Conservation (phyloP, 805 yeast species). For the Wickerhamiella alocasiicola region DNA sequence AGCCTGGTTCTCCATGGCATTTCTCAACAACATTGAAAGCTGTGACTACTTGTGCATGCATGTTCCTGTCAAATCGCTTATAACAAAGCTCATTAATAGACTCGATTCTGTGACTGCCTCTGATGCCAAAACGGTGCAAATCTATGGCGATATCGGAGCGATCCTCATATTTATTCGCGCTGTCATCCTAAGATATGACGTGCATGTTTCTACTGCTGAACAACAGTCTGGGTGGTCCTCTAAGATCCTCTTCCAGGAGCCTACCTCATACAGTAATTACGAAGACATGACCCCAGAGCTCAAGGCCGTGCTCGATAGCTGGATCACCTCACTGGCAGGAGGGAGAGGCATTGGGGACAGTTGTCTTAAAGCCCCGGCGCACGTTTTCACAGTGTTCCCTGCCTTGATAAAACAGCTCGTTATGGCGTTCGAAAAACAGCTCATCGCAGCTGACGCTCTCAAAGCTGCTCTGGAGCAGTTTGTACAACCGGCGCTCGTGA, state of each 20-base stretch:
- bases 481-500: constrained; percentile 61
- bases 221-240: constrained; percentile 13
- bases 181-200: constrained; percentile 31
- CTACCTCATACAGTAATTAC: constrained; percentile 16
- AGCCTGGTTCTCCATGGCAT: constrained; percentile 34
- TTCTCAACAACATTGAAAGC: constrained; percentile 34
- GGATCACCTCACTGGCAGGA: constrained; percentile 75
- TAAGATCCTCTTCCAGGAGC: constrained; percentile 12
- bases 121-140: background rate
- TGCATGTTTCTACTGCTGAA: constrained; percentile 5
- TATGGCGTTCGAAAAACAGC: constrained; percentile 40
- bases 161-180: constrained; percentile 37
- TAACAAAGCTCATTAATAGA: constrained; percentile 37
- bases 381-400: constrained; percentile 59
- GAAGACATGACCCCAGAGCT: constrained; percentile 19
- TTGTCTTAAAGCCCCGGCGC: constrained; percentile 53
- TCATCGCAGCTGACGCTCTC: constrained; percentile 47
- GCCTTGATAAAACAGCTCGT: constrained; percentile 29
- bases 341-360: constrained; percentile 80
- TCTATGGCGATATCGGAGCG: constrained; percentile 47
- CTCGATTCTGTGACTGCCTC: constrained; percentile 10
- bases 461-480: constrained; percentile 78
- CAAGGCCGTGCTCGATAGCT: constrained; percentile 38
- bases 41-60: constrained; percentile 36
- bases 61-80: constrained; percentile 33